A percentile compares a stretch with the other conserved stretches of the same genome.
Evolutionary conservation across 1,284 basidiomycete genomes (phyloP).

Genomic region (Leccinum huronense): DNA sequence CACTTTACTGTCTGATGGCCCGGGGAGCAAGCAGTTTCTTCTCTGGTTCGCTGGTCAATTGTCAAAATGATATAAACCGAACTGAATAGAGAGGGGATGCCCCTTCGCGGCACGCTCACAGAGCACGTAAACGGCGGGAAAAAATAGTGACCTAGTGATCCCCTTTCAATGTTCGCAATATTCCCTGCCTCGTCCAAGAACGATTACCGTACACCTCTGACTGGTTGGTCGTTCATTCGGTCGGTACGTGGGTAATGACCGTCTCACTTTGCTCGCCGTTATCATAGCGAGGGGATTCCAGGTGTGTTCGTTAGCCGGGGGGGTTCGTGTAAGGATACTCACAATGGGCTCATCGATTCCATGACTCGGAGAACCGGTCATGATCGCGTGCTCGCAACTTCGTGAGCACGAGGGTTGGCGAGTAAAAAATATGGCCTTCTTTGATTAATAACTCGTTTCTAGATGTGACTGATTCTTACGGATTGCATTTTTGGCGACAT

Average conservation of each 20-base stretch:
- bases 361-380: background rate
- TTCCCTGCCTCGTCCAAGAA: background rate
- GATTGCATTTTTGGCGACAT: background rate
- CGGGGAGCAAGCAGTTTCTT: background rate
- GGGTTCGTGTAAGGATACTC: background rate
- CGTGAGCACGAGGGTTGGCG: background rate
- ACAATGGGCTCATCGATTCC: background rate
- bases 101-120: background rate
- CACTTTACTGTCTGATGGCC: background rate
- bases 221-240: background rate
- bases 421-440: background rate
- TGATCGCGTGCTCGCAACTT: background rate
- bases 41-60: constrained; percentile 2
- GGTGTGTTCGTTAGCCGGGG: background rate
- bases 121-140: background rate
- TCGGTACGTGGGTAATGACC: background rate
- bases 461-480: background rate
- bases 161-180: background rate
- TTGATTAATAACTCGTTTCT: background rate
- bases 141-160: background rate
- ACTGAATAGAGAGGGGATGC: background rate
- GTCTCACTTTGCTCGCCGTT: background rate
- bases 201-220: background rate
- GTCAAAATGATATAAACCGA: background rate
- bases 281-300: background rate